Evolutionary conservation across 768 basidiomycete genomes (phyloP).

Genomic region (Cyclocybe cylindracea): DNA sequence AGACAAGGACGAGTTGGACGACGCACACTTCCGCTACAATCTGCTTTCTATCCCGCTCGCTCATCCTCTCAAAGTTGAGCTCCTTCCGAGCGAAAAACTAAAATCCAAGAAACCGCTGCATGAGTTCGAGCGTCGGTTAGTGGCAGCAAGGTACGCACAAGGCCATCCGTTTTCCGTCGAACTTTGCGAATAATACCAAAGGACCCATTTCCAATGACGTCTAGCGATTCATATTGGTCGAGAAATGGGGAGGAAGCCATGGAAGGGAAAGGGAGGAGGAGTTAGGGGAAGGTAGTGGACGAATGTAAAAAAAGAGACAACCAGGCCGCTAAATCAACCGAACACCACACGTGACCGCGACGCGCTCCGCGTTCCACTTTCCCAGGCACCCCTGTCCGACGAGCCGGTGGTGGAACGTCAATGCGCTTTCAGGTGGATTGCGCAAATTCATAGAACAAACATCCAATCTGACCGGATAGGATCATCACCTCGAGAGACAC

Average conservation of each 20-base stretch:
- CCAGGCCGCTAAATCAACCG: neutral
- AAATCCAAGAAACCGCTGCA: neutral
- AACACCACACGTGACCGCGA: neutral
- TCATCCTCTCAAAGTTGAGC: slow-evolving; percentile 97
- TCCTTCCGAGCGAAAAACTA: slow-evolving; percentile 91
- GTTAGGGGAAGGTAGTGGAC: neutral
- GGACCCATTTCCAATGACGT: slow-evolving; percentile 94
- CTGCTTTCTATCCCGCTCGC: slow-evolving; percentile 92
- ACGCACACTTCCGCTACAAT: slow-evolving; percentile 97
- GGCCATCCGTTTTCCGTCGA: slow-evolving; percentile 76
- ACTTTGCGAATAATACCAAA: slow-evolving; percentile 99
- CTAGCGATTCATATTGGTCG: slow-evolving; percentile 83
- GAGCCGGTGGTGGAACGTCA: too few species aligned
- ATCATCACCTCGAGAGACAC: too few species aligned
- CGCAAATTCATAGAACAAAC: too few species aligned
- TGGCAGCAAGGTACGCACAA: slow-evolving; percentile 48
- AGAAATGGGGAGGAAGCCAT: slow-evolving; percentile 42
- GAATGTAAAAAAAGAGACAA: neutral
- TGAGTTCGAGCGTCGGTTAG: slow-evolving; percentile 5
- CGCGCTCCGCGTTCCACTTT: neutral
- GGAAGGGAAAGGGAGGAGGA: neutral
- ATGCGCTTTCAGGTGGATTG: too few species aligned
- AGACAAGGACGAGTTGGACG: neutral
- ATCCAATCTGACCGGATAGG: too few species aligned
- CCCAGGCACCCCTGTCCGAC: too few species aligned